Evolutionary conservation across 495 filamentous ascomycete species (phyloP).

Genomic region (Trichoderma asperelloides): DNA sequence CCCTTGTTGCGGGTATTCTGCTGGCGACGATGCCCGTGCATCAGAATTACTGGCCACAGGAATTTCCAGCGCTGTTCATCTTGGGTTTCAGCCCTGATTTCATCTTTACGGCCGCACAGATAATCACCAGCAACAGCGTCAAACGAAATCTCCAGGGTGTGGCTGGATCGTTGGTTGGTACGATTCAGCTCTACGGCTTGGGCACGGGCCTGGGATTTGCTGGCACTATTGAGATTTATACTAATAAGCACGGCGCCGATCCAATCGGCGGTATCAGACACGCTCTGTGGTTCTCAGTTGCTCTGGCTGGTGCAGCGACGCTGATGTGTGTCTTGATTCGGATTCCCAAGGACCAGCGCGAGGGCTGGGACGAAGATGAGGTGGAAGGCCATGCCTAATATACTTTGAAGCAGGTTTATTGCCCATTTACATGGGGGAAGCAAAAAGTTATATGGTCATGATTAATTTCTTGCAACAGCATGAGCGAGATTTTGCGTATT

Average conservation of each 20-base stretch:
- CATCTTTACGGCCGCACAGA: slow-evolving; percentile 42
- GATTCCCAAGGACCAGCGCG: slow-evolving; percentile 3
- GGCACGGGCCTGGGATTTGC: background rate
- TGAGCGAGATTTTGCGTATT: background rate
- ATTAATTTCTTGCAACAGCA: background rate
- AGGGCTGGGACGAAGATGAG: background rate
- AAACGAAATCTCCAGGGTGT: slow-evolving; percentile 40
- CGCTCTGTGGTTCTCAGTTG: background rate
- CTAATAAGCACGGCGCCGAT: background rate
- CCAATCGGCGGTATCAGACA: background rate
- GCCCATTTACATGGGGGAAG: background rate
- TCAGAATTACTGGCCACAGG: slow-evolving; percentile 42
- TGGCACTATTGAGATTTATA: background rate
- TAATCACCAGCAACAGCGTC: slow-evolving; percentile 46
- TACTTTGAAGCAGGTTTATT: background rate
- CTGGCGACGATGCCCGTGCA: slow-evolving; percentile 41
- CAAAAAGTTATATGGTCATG: background rate
- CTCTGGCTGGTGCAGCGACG: background rate
- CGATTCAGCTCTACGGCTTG: slow-evolving; percentile 36
- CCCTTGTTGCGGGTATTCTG: slow-evolving; percentile 29
- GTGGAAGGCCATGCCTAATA: background rate
- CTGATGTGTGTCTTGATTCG: background rate
- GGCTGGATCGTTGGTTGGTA: slow-evolving; percentile 39
- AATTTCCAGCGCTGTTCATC: slow-evolving; percentile 40
- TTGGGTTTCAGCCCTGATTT: slow-evolving; percentile 42